phyloP scores from a whole-genome alignment of 1,284 basidiomycete species.

The Tilletia horrida region DNA sequence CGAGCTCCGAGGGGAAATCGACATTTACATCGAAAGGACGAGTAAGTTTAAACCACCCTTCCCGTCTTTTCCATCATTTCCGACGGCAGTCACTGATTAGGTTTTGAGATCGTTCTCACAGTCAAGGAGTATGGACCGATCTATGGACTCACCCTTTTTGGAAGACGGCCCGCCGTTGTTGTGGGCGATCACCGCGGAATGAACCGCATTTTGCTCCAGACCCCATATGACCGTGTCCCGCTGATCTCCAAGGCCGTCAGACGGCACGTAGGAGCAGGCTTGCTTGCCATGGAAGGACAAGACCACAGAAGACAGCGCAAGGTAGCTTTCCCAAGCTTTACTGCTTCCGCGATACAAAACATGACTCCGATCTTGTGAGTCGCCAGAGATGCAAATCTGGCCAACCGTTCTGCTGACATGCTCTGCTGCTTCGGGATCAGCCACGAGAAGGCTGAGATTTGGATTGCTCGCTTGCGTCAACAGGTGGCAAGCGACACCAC shows the following conservation, averaged over 20 bases:
- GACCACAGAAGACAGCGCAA: not conserved
- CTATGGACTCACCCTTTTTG: not conserved
- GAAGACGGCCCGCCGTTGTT: not conserved
- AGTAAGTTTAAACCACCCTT: too few species aligned
- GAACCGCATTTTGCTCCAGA: not conserved
- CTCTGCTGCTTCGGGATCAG: not conserved
- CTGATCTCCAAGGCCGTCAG: not conserved
- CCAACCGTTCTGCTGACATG: too few species aligned
- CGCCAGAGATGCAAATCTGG: not conserved
- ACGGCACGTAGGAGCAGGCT: not conserved
- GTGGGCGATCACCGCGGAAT: not conserved
- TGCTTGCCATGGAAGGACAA: not conserved
- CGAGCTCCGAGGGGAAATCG: too few species aligned
- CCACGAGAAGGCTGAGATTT: not conserved
- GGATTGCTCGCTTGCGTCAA: not conserved
- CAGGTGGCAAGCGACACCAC: not conserved
- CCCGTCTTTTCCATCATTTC: too few species aligned
- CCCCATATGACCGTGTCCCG: not conserved
- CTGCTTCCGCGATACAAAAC: not conserved
- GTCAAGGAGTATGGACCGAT: not conserved
- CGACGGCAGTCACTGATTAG: too few species aligned
- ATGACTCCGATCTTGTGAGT: slow-evolving; percentile 12
- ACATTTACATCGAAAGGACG: too few species aligned
- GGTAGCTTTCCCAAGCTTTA: slow-evolving; percentile 1
- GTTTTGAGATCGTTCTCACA: not conserved